Evolutionary conservation across 495 filamentous ascomycete species (phyloP), one percentile per base, ranked within the genome.

Genomic region (Penicillium alfredii): DNA sequence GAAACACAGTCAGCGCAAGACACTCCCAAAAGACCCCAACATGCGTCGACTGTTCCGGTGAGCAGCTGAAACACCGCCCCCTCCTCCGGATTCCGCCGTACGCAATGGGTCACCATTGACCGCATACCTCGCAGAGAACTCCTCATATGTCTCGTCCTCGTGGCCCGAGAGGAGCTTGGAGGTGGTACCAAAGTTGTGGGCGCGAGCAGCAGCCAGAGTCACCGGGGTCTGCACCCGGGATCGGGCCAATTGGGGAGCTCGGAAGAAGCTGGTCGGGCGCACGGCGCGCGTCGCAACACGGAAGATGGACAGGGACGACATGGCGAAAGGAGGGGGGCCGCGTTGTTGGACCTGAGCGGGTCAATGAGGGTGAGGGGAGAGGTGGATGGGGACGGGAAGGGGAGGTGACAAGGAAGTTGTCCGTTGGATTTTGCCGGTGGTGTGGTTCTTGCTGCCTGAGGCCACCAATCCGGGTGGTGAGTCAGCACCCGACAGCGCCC

Each of bases 121-220:
- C 32, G 49, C 87, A 67, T 85, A 97, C 92, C 92, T 88, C 53
- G 88, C 86, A 67, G 84, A 87, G 68, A 99, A 99, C 74, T 99
- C 88, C 76, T 99, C 92, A 57, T 92, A 99, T 55, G 79, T 95
- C 80, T 99, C 80, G 48, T 84, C 92, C 62, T 90, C 84, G 61
- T 87, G 78, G 34, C 72, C 72, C 56, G 63, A 65, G 38, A 63
- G 63, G 55, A 71, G 69, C 61, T 73, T 66, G 59, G 63, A 66
- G 55, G 77, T 73, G 54, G 78, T 84, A 73, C 79, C 83, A 76
- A 84, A 85, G 69, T 64, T 74, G 64, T 64, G 71, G 60, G 61
- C 55, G 46, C 74, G 63, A 52, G 58, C 63, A 54, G 65, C 63
- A 53, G 71, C 53, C 47, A 68, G 60, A 58, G 71, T 60, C 49